A percentile compares a stretch with the other conserved stretches of the same genome.
phyloP scores from a whole-genome alignment of 805 yeast genomes.

The Metschnikowia amazonensis region DNA sequence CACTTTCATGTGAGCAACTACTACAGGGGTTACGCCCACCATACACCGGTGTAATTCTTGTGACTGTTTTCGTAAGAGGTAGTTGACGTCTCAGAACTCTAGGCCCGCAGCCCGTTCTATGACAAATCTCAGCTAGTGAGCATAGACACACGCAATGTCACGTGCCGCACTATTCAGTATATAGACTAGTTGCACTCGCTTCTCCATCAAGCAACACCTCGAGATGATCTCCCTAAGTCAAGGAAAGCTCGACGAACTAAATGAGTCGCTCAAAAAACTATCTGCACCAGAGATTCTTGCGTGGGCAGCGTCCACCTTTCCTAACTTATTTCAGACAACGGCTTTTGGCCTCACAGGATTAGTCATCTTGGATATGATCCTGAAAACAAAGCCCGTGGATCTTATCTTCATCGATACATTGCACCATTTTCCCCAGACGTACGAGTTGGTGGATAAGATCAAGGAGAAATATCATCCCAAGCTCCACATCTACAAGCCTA shows the following conservation, averaged over 20 bases:
- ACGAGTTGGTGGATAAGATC: constrained; percentile 63
- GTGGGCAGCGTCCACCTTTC: constrained; percentile 85
- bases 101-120: neutral
- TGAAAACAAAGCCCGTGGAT: constrained; percentile 51
- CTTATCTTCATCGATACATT: constrained; percentile 85
- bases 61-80: neutral
- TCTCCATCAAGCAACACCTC: neutral
- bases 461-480: constrained; percentile 50
- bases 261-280: constrained; percentile 50
- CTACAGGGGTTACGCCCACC: neutral
- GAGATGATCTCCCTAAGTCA: constrained; percentile 22
- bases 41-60: neutral
- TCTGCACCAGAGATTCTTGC: constrained; percentile 68
- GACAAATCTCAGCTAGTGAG: neutral
- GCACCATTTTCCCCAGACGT: constrained; percentile 93
- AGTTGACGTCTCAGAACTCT: neutral
- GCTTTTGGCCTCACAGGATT: constrained; percentile 94
- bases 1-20: neutral
- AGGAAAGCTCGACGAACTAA: constrained; percentile 63
- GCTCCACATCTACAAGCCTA: constrained; percentile 67
- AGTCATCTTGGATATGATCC: constrained; percentile 79
- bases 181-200: neutral
- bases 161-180: constrained; percentile 9
- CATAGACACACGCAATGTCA: constrained; percentile 14
- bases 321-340: constrained; percentile 81